phyloP scores from a whole-genome alignment of 805 yeast genomes.

The Scheffersomyces ergatensis region DNA sequence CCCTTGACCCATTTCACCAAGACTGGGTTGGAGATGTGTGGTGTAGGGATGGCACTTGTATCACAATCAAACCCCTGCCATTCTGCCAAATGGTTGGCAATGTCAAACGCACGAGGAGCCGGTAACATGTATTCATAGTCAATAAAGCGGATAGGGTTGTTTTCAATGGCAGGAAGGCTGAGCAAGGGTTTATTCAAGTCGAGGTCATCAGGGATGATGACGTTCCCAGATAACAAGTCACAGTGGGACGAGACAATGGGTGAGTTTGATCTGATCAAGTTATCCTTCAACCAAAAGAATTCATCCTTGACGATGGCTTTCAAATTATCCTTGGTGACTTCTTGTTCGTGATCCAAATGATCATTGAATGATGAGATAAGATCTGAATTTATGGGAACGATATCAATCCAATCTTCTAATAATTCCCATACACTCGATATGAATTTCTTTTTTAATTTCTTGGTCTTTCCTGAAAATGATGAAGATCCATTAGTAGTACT shows the following conservation, averaged over 20 bases:
- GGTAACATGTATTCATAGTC: slow-evolving; percentile 74
- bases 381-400: slow-evolving; percentile 52
- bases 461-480: slow-evolving; percentile 4
- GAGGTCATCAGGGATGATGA: slow-evolving; percentile 51
- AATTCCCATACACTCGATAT: slow-evolving; percentile 58
- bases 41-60: slow-evolving; percentile 54
- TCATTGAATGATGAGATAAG: slow-evolving; percentile 33
- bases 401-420: slow-evolving; percentile 58
- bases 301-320: slow-evolving; percentile 46
- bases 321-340: slow-evolving; percentile 19
- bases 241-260: slow-evolving; percentile 66
- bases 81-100: slow-evolving; percentile 72
- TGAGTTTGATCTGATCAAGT: slow-evolving; percentile 32
- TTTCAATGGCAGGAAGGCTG: slow-evolving; percentile 15
- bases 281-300: slow-evolving; percentile 49
- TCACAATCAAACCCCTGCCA: slow-evolving; percentile 84
- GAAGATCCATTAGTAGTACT: slow-evolving; percentile 1
- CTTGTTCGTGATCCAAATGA: slow-evolving; percentile 20
- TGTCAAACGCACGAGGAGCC: slow-evolving; percentile 72
- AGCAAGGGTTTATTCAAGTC: slow-evolving; percentile 4
- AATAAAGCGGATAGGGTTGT: slow-evolving; percentile 54
- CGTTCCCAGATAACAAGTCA: slow-evolving; percentile 72
- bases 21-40: slow-evolving; percentile 38
- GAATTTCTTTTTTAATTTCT: slow-evolving; percentile 22
- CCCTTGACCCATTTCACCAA: slow-evolving; percentile 58